Percentiles rank a stretch among this genome's conserved stretches.
Conservation (phyloP, 2,329 filamentous ascomycete genomes). For the Epicoccum nigrum region DNA sequence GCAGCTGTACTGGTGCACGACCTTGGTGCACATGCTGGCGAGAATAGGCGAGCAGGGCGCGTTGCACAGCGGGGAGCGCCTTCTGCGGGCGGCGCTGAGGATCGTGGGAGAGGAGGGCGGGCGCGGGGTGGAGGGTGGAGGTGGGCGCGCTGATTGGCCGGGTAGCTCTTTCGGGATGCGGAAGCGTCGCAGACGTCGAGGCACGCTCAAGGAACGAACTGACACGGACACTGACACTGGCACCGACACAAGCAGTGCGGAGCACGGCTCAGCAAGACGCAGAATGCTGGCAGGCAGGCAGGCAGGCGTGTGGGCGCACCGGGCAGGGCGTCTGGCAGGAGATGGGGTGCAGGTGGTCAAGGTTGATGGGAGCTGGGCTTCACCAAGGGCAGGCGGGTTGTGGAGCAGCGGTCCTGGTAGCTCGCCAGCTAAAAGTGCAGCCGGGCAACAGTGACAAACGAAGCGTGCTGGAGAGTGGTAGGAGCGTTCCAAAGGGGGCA, state of each 20-base stretch:
- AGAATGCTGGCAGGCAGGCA: background rate
- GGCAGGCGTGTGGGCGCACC: background rate
- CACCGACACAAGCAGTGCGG: constrained; percentile 20
- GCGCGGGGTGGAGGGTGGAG: too few relatives aligned
- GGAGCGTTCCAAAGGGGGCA: constrained; percentile 39
- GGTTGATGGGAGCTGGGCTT: constrained; percentile 9
- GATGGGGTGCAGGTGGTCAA: too few relatives aligned
- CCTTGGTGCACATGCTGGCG: constrained; percentile 54
- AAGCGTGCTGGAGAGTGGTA: constrained; percentile 33
- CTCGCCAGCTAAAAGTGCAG: constrained; percentile 14
- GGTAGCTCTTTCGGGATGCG: constrained; percentile 25
- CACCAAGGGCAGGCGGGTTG: constrained; percentile 14
- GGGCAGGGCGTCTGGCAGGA: constrained; percentile 15
- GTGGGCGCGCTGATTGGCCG: constrained; percentile 35
- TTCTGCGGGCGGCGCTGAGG: constrained; percentile 27
- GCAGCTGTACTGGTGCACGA: constrained; percentile 56
- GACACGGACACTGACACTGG: too few relatives aligned
- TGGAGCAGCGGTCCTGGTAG: constrained; percentile 16
- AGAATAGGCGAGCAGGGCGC: constrained; percentile 21
- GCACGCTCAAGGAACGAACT: constrained; percentile 1
- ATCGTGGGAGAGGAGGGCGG: constrained; percentile 26
- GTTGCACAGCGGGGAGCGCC: constrained; percentile 33
- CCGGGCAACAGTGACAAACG: constrained; percentile 14
- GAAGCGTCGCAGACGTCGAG: constrained; percentile 16
- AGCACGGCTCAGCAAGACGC: constrained; percentile 11